phyloP scores from a whole-genome alignment of 257 asterid genomes.

The Asclepias syriaca region DNA sequence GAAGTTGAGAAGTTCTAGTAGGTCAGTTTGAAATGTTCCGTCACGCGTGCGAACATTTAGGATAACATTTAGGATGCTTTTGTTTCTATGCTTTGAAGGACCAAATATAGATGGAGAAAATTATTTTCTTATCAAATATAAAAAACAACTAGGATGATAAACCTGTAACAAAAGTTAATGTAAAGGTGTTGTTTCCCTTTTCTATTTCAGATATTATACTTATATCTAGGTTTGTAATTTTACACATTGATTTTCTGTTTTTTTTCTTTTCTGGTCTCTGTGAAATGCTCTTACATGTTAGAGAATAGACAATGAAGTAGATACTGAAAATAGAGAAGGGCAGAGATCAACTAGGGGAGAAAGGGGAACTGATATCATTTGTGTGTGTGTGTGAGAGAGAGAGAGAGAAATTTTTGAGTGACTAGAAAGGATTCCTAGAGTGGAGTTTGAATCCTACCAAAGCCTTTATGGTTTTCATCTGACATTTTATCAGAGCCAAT shows the following conservation, averaged over 20 bases:
- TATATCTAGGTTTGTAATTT: not conserved
- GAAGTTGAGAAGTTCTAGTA: not conserved
- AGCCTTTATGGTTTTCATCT: not conserved
- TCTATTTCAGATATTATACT: not conserved
- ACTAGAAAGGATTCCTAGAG: not conserved
- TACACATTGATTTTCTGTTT: not conserved
- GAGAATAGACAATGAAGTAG: too few species aligned
- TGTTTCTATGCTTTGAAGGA: not conserved
- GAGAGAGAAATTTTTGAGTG: too few species aligned
- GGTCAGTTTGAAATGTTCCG: not conserved
- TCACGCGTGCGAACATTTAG: not conserved
- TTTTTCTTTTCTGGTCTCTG: not conserved
- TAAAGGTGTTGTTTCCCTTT: not conserved
- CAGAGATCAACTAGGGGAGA: too few species aligned
- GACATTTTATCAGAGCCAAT: not conserved
- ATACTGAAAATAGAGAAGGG: too few species aligned
- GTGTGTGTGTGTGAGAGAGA: too few species aligned
- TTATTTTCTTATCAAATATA: not conserved
- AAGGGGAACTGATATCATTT: too few species aligned
- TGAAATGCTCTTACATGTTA: not conserved
- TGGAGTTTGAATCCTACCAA: not conserved
- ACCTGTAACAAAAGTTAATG: not conserved
- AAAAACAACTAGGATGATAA: not conserved
- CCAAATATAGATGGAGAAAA: not conserved
- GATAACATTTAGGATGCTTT: not conserved